Evolutionary conservation across 768 basidiomycete species (phyloP).

Genomic region (Pisolithus tinctorius): DNA sequence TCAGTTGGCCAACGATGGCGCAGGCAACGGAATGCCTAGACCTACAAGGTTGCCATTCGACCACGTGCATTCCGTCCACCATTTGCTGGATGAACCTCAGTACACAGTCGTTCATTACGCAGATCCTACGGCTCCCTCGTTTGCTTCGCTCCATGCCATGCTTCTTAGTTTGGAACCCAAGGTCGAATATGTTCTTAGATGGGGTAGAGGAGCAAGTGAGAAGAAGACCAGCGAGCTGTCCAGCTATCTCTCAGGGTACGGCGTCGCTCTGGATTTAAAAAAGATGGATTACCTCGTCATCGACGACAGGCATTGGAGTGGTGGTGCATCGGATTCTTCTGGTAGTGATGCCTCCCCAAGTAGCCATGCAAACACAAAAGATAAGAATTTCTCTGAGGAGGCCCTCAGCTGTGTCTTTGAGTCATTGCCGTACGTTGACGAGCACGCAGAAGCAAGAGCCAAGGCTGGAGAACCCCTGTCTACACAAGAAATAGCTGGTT

Average conservation of each 20-base stretch:
- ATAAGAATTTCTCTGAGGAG: constrained; percentile 10
- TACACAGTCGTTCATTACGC: constrained; percentile 78
- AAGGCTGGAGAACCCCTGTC: constrained; percentile 39
- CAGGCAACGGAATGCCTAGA: constrained; percentile 21
- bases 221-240: constrained; percentile 31
- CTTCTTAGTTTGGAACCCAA: constrained; percentile 45
- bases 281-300: constrained; percentile 95
- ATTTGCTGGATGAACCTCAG: constrained; percentile 39
- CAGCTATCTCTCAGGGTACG: constrained; percentile 76
- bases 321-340: constrained; percentile 6
- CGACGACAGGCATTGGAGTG: constrained; percentile 62
- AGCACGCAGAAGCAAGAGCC: constrained; percentile 25
- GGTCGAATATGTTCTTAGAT: constrained; percentile 70
- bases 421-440: constrained; percentile 23
- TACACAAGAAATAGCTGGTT: constrained; percentile 51
- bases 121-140: constrained; percentile 55
- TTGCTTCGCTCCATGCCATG: constrained; percentile 62
- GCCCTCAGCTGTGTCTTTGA: constrained; percentile 23
- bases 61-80: constrained; percentile 55
- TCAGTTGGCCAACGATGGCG: constrained; percentile 37
- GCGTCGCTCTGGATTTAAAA: constrained; percentile 88
- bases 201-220: constrained; percentile 16
- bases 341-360: not conserved
- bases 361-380: not conserved
- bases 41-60: constrained; percentile 60